phyloP scores from a whole-genome alignment of 805 yeast genomes.

The Suhomyces sp. region DNA sequence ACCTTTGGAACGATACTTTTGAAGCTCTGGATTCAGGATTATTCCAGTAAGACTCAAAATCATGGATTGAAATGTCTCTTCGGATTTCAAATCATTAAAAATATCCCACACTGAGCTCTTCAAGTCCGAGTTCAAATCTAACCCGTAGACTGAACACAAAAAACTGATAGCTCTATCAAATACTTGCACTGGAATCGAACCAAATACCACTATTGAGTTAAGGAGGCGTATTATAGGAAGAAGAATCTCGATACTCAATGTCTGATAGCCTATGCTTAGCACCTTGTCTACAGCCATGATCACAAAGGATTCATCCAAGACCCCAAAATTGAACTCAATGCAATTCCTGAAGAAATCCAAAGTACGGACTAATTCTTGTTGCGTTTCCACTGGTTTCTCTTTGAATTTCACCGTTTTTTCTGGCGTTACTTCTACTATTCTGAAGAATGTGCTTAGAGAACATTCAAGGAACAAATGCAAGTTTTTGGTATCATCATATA shows the following conservation, averaged over 20 bases:
- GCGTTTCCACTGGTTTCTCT: not conserved
- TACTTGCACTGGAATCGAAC: conserved; percentile 44
- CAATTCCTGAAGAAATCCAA: conserved; percentile 43
- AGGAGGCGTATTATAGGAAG: conserved; percentile 41
- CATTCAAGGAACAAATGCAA: conserved; percentile 18
- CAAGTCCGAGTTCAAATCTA: conserved; percentile 32
- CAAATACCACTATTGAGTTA: conserved; percentile 44
- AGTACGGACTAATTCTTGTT: conserved; percentile 15
- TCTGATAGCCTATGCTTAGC: conserved; percentile 38
- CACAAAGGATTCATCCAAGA: conserved; percentile 40
- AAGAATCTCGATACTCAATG: conserved; percentile 38
- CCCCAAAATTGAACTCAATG: conserved; percentile 47
- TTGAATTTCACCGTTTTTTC: too few species aligned
- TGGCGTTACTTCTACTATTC: not conserved
- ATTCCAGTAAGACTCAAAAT: conserved; percentile 19
- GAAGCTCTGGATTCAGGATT: conserved; percentile 23
- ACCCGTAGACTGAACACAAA: conserved; percentile 44
- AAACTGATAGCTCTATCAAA: conserved; percentile 41
- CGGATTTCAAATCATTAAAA: conserved; percentile 35
- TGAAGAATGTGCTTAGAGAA: not conserved
- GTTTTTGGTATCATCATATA: conserved; percentile 36
- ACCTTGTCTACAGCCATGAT: conserved; percentile 30
- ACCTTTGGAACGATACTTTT: conserved; percentile 8
- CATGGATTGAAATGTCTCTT: conserved; percentile 33
- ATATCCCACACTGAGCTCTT: conserved; percentile 37